Evolutionary conservation across 805 yeast species (phyloP), one percentile per base, ranked within the genome.

Genomic region (Nakazawaea populi): DNA sequence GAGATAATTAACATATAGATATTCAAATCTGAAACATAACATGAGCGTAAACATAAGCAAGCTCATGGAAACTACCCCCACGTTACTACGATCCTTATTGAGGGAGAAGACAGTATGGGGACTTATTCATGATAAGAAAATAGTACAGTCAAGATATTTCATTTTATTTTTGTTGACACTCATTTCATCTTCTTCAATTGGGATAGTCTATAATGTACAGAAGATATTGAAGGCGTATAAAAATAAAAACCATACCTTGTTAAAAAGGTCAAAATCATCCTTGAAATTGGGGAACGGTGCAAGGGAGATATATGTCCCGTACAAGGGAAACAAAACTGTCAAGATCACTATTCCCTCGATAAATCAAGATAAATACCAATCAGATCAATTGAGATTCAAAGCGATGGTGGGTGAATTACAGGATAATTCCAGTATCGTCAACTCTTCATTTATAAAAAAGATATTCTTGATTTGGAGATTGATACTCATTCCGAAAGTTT

Each of bases 401-500:
- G 71, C 71, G 54, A 77, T 71, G 56, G 59, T 58, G 35, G 48
- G 61, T 51, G 62, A 61, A 50, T 62, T 56, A 52, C 8, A 40
- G 70, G 63, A 53, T 62, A 28, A 38, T 35, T 29, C 35, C 11
- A 37, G 44, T 14, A 30, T 46, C 1, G 37, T 36, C 7, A 79
- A 83, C 60, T 83, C 89, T 29, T 77, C 77, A 58, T 88, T 89
- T 58, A 66, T 88, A 53, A 80, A 80, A 54, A 95, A 90, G 69
- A 69, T 89, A 55, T 70, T 72, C 39, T 86, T 91, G 35, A 78
- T 91, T 40, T 86, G 95, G 85, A 77, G 80, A 58, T 54, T 63
- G 29, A 86, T 91, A 39, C 71, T 91, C 56, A 81, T 90, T n/a
- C 97, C 97, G 0, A 79, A 77, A 48, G 63, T 86, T 54, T 74